Percentiles rank a stretch among this genome's conserved stretches.
These are phyloP conservation scores for Scedosporium boydii DNA, from an alignment of 2,329 filamentous ascomycete species.

Conservation along the genomic window DNA sequence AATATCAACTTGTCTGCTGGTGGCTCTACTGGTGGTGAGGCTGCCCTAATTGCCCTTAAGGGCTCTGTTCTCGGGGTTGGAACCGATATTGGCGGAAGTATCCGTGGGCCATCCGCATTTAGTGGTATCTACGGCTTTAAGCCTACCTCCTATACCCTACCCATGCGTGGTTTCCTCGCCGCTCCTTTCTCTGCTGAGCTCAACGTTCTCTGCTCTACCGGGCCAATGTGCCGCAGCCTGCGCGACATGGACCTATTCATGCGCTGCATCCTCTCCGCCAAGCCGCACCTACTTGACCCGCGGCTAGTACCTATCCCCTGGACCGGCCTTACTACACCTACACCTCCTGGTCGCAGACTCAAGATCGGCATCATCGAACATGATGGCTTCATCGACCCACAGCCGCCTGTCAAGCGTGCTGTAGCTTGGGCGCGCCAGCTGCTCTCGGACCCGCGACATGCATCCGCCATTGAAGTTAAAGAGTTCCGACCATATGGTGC, in stretches of 20 bases:
- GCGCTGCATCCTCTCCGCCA: constrained; percentile 7
- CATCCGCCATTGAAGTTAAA: constrained; percentile 20
- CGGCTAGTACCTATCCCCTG: constrained; percentile 5
- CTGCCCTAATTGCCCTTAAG: constrained; percentile 47
- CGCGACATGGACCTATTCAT: constrained; percentile 25
- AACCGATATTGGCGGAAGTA: constrained; percentile 51
- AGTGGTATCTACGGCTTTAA: constrained; percentile 48
- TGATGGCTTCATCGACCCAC: constrained; percentile 26
- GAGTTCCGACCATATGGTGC: constrained; percentile 22
- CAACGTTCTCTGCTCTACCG: constrained; percentile 22
- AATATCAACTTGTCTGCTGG: constrained; percentile 24
- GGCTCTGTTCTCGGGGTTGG: constrained; percentile 54
- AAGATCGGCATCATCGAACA: constrained; percentile 31
- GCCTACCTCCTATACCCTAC: constrained; percentile 37
- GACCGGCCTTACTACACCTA: not conserved
- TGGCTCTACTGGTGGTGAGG: constrained; percentile 45
- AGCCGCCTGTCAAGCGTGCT: constrained; percentile 27
- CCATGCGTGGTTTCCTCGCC: constrained; percentile 1
- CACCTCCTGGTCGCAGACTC: constrained; percentile 13
- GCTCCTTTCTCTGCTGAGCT: constrained; percentile 17
- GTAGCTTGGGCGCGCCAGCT: constrained; percentile 21
- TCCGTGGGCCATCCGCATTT: constrained; percentile 45
- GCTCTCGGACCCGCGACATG: constrained; percentile 11
- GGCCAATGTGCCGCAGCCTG: constrained; percentile 22
- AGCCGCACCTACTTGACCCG: constrained; percentile 28